phyloP scores from a whole-genome alignment of 2,329 filamentous ascomycete species.

The Cladorrhinum sp. region DNA sequence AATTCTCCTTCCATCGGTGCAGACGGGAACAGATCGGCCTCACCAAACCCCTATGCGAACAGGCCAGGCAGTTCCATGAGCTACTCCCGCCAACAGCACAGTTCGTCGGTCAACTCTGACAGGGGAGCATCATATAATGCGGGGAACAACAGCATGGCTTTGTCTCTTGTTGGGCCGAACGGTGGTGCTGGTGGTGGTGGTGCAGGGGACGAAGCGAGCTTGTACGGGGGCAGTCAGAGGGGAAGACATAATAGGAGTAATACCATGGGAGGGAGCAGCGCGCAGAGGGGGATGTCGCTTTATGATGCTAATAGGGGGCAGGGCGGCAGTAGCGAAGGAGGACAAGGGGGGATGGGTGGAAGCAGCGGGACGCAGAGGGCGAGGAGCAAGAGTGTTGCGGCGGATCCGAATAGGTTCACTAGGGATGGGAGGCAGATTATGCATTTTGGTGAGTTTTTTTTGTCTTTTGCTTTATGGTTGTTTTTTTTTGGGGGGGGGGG shows the following conservation, averaged over 20 bases:
- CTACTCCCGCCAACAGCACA: not conserved
- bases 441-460: conserved; percentile 77
- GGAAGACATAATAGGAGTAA: not conserved
- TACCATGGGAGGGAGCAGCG: not conserved
- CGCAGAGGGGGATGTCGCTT: not conserved
- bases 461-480: not conserved
- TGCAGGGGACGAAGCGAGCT: not conserved
- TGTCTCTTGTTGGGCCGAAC: not conserved
- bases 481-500: not conserved
- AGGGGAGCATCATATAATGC: not conserved
- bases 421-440: conserved; percentile 82
- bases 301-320: conserved; percentile 36
- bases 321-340: conserved; percentile 38
- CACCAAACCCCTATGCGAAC: not conserved
- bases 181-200: not conserved
- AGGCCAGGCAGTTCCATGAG: not conserved
- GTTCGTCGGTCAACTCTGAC: not conserved
- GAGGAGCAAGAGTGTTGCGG: conserved; percentile 75
- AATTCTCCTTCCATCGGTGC: not conserved
- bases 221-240: conserved; percentile 5
- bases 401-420: conserved; percentile 77
- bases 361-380: conserved; percentile 39
- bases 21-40: not conserved
- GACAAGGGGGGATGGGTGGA: conserved; percentile 30
- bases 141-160: not conserved